A percentile compares a stretch with the other conserved stretches of the same genome.
These are phyloP conservation scores for Rhynchosporium graminicola DNA, from an alignment of 2,329 filamentous ascomycete genomes.

Conservation along the genomic window DNA sequence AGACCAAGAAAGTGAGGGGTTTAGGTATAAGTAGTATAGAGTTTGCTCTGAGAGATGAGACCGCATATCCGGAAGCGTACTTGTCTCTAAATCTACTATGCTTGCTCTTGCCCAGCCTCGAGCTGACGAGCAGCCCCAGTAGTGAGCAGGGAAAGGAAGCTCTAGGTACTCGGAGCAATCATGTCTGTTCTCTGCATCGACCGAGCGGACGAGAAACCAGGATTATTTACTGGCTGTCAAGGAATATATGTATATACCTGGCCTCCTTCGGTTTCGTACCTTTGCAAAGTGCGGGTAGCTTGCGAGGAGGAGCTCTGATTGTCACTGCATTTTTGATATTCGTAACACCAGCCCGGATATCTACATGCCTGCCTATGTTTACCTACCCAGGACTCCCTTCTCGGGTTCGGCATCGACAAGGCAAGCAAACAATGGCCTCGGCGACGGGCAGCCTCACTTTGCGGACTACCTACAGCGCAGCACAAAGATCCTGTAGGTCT, in stretches of 20 bases:
- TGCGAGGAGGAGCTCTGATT: not conserved
- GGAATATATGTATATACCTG: conserved; percentile 16
- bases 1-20: conserved; percentile 15
- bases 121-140: too few relatives aligned
- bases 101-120: too few relatives aligned
- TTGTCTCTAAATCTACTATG: too few relatives aligned
- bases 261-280: conserved; percentile 14
- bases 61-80: too few relatives aligned
- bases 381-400: not conserved
- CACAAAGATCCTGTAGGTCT: conserved; percentile 12
- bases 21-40: not conserved
- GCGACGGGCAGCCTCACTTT: conserved; percentile 5
- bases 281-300: conserved; percentile 11
- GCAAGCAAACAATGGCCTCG: not conserved
- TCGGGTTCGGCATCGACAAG: conserved; percentile 11
- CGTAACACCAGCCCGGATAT: conserved; percentile 26
- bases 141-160: conserved; percentile 17
- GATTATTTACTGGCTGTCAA: conserved; percentile 20
- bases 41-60: too few relatives aligned
- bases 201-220: conserved; percentile 14
- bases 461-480: conserved; percentile 15
- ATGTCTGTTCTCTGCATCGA: not conserved
- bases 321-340: conserved; percentile 16
- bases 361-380: conserved; percentile 1
- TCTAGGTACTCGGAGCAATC: conserved; percentile 1